phyloP scores from a whole-genome alignment of 2,329 filamentous ascomycete genomes.

The Trichoderma semiorbis region DNA sequence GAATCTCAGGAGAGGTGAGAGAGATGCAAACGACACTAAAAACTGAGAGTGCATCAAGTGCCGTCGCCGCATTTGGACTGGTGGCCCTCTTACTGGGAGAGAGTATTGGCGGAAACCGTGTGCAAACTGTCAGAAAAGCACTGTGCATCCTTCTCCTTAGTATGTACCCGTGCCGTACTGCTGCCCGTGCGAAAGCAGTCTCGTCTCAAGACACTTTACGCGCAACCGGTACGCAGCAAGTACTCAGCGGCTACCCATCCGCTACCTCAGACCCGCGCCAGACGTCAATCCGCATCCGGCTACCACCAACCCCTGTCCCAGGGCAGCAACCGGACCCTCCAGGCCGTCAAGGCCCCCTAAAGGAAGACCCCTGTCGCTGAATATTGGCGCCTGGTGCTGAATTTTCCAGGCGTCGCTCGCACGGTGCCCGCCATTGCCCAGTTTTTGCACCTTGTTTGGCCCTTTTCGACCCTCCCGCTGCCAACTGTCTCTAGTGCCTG shows the following conservation, averaged over 20 bases:
- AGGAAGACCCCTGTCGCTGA: background rate
- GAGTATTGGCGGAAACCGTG: background rate
- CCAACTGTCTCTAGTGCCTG: constrained; percentile 15
- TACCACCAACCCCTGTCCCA: constrained; percentile 2
- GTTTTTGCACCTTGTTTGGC: background rate
- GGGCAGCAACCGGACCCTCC: constrained; percentile 1
- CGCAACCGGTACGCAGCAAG: background rate
- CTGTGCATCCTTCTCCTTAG: background rate
- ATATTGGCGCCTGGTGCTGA: background rate
- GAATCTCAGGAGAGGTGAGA: background rate
- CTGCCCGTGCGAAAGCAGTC: background rate
- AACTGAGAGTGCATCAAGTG: background rate
- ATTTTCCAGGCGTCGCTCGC: background rate
- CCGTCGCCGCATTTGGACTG: background rate
- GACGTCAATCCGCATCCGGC: background rate
- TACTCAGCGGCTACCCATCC: background rate
- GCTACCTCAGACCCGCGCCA: background rate
- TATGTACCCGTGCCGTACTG: background rate
- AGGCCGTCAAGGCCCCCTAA: background rate
- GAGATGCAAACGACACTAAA: background rate
- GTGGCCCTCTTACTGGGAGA: background rate
- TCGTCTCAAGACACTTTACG: background rate
- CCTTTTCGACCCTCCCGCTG: constrained; percentile 4
- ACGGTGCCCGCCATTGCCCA: background rate
- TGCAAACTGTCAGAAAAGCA: background rate